These are phyloP conservation scores for Eremomyces bilateralis DNA, from an alignment of 495 filamentous ascomycete genomes.

Conservation along the genomic window DNA sequence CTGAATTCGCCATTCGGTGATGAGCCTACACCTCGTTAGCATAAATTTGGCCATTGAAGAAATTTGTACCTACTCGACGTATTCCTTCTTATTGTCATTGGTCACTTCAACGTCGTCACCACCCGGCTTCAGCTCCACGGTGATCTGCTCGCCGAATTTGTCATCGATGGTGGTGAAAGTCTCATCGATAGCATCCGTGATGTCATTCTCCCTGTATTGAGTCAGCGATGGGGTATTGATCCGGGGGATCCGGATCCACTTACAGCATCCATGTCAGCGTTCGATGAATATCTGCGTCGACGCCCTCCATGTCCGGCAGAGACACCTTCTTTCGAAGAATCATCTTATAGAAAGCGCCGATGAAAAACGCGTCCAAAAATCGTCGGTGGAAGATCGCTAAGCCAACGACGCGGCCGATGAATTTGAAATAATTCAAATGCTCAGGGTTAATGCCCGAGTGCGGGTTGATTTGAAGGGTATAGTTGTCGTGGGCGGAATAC, in stretches of 20 bases:
- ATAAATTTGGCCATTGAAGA: no score
- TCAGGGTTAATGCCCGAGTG: constrained; percentile 99
- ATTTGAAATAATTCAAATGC: constrained; percentile 99
- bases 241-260: constrained; percentile 21
- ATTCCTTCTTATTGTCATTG: constrained; percentile 92
- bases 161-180: constrained; percentile 96
- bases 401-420: constrained; percentile 95
- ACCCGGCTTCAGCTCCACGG: constrained; percentile 78
- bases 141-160: constrained; percentile 79
- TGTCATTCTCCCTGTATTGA: constrained; percentile 59
- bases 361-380: constrained; percentile 98
- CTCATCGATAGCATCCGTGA: constrained; percentile 74
- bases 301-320: constrained; percentile 94
- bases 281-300: constrained; percentile 90
- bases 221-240: constrained; percentile 9
- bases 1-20: constrained; percentile 97
- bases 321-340: constrained; percentile 81
- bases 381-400: constrained; percentile 95
- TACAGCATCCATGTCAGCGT: constrained; percentile 90
- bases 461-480: constrained; percentile 98
- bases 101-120: constrained; percentile 87
- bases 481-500: constrained; percentile 99
- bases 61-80: constrained; percentile 22
- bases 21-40: constrained; percentile 35
- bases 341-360: constrained; percentile 99